Conservation (phyloP, 805 yeast genomes). For the Saccharomycopsis selenospora region DNA sequence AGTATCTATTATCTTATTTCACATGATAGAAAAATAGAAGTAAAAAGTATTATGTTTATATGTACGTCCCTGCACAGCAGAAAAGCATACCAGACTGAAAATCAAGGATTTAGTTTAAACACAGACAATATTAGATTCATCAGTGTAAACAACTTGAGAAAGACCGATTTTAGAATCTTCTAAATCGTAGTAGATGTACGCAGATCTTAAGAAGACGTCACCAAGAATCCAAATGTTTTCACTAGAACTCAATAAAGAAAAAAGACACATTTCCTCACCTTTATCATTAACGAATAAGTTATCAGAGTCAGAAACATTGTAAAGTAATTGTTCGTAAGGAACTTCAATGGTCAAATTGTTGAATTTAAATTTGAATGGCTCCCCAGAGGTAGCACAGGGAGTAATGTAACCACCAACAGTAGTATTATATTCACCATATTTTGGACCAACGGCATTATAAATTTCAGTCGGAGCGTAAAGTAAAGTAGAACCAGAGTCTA, state of each 20-base stretch:
- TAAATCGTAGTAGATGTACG: conserved; percentile 49
- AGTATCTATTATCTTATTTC: no score
- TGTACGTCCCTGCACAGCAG: conserved; percentile 4
- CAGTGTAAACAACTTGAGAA: conserved; percentile 38
- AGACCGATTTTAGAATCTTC: conserved; percentile 37
- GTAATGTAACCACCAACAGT: conserved; percentile 22
- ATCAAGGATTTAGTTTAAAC: conserved; percentile 26
- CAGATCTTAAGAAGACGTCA: conserved; percentile 45
- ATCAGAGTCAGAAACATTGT: conserved; percentile 31
- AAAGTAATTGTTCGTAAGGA: conserved; percentile 19
- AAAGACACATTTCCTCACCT: conserved; percentile 35
- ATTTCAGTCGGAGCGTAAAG: conserved; percentile 35
- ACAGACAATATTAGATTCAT: conserved; percentile 33
- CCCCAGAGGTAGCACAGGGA: conserved; percentile 27
- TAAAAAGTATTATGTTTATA: no score
- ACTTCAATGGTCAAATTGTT: conserved; percentile 27
- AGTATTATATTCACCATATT: conserved; percentile 30
- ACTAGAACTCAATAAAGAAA: conserved; percentile 35
- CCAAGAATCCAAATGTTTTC: conserved; percentile 41
- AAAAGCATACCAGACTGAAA: not conserved
- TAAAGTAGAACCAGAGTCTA: conserved; percentile 38
- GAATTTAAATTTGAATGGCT: conserved; percentile 42
- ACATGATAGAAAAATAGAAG: no score
- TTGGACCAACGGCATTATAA: conserved; percentile 26
- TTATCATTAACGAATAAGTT: conserved; percentile 35